Evolutionary conservation across 371 early-diverging fungal genomes (phyloP), one percentile per base, ranked within the genome.

Genomic region (Syncephalastrum sp.): DNA sequence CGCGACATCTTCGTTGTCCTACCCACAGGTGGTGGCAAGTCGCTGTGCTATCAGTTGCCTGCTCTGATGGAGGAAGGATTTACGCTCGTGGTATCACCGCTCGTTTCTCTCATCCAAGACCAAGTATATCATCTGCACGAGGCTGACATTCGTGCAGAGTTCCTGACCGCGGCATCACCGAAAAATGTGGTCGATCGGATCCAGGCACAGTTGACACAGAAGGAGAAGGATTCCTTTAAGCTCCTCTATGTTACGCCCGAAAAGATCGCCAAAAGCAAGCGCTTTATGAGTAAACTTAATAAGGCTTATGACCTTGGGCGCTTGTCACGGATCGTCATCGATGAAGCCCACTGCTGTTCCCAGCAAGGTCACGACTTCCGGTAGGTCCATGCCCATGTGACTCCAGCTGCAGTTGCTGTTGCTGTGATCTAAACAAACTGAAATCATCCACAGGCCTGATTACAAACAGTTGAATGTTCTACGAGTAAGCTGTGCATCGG

Each of bases 221-320:
- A 59, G 49, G n/a, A 41, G 2, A 19, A 16, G 12, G 46, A 58
- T 6, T 62, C 64, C 5, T 68, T 84, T 17, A 76, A 74, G 19
- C 57, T 96, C 41, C 77, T 93, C 13, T 96, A 93, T 70, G 89
- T 94, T 7, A 94, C 97, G n/a, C 97, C 96, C 0, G 97, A 96
- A 63, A 87, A 89, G 64, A 77, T 96, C 48, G 86, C 82, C 27
- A 85, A 91, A 47, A 85, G 84, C 38, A 88, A 86, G 53, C 70
- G 80, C 27, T 87, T 95, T 47, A 77, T 88, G 74, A 76, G 69
- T n/a, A 73, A 78, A 27, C 67, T 92, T 1, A 81, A 83, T 42
- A 82, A 83, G 56, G 78, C 91, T 0, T 84, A 90, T 49, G 74
- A 75, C 29, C 65, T 62, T 8, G 83, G 84, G 7, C 59, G 65